Percentiles rank a stretch among this genome's conserved stretches.
Evolutionary conservation across 129 eudicot genomes (phyloP).

Genomic region (Tagetes patula): DNA sequence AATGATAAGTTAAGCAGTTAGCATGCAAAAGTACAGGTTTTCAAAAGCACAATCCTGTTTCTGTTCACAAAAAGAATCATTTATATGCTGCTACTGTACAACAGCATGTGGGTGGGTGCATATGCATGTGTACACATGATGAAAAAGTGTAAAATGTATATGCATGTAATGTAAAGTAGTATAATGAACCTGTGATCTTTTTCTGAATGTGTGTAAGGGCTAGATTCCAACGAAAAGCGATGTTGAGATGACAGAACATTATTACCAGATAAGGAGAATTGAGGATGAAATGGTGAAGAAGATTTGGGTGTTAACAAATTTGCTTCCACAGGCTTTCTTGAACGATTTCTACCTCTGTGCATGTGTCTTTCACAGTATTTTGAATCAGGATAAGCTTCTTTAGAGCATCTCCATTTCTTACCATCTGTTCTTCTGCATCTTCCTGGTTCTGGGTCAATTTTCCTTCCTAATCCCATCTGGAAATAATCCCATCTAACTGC

Average conservation of each 20-base stretch:
- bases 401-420: conserved; percentile 94
- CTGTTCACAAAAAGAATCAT: conserved; percentile 34
- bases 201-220: conserved; percentile 41
- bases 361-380: conserved; percentile 98
- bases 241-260: conserved; percentile 40
- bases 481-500: conserved; percentile 85
- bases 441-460: conserved; percentile 96
- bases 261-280: conserved; percentile 41
- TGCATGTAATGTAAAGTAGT: conserved; percentile 9
- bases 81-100: conserved; percentile 33
- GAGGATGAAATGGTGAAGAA: conserved; percentile 32
- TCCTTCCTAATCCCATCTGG: conserved; percentile 83
- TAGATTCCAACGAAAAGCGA: conserved; percentile 55
- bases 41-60: conserved; percentile 27
- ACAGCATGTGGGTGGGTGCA: conserved; percentile 31
- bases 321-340: conserved; percentile 99
- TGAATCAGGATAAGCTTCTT: conserved; percentile 85
- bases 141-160: conserved; percentile 20
- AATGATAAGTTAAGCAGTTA: conserved; percentile 25
- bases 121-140: conserved; percentile 41
- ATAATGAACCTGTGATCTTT: conserved; percentile 46
- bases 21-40: conserved; percentile 27
- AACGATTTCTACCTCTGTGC: conserved; percentile 99
- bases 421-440: conserved; percentile 97
- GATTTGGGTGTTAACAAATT: not conserved